A percentile compares a stretch with the other conserved stretches of the same genome.
phyloP scores from a whole-genome alignment of 2,329 filamentous ascomycete species.

The Fusarium odoratissimum region DNA sequence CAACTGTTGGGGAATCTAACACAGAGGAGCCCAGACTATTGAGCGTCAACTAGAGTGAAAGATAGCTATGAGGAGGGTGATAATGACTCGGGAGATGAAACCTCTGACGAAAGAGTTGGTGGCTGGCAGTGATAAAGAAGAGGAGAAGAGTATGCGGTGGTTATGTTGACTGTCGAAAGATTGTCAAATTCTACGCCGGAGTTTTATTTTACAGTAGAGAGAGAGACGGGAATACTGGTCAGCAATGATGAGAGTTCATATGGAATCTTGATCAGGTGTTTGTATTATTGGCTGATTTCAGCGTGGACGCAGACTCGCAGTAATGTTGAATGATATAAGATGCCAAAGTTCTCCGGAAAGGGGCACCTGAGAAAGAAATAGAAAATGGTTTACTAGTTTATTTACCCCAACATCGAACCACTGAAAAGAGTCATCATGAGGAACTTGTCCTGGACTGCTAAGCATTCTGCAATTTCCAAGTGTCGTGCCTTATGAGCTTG shows the following conservation, averaged over 20 bases:
- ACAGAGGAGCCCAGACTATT: too few species aligned
- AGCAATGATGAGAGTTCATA: neutral
- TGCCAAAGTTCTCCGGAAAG: neutral
- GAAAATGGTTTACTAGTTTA: too few species aligned
- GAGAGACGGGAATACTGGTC: neutral
- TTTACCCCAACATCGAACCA: accelerated
- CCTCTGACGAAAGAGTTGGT: neutral
- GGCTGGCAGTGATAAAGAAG: neutral
- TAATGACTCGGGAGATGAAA: neutral
- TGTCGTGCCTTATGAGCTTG: neutral
- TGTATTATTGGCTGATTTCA: neutral
- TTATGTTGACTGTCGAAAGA: neutral
- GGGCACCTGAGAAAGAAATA: neutral
- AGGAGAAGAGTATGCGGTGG: neutral
- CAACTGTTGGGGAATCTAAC: neutral
- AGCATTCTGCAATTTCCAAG: neutral
- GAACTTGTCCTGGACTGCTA: too few species aligned
- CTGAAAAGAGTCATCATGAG: accelerated
- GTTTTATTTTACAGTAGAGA: neutral
- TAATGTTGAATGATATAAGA: neutral
- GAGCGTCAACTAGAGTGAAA: too few species aligned
- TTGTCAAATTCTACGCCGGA: neutral
- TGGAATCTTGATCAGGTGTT: neutral
- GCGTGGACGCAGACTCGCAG: neutral
- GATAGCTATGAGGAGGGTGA: neutral